Percentiles rank a stretch among this genome's conserved stretches.
Conservation (phyloP, 192 early-diverging fungal species). For the Gryganskiella cystojenkinii region DNA sequence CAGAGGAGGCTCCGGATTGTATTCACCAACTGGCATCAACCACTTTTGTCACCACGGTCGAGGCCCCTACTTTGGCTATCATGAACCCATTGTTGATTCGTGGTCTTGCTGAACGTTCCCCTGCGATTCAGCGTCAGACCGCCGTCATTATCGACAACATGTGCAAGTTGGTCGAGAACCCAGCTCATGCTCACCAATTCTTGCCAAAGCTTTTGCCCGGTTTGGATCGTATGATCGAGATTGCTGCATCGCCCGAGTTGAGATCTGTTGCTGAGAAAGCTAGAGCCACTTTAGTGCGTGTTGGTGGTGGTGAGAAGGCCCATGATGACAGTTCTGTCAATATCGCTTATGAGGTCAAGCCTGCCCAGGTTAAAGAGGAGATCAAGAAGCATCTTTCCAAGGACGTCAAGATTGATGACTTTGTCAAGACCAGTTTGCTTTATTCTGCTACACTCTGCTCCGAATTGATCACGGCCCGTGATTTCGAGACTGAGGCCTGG, state of each 20-base stretch:
- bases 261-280: slow-evolving; percentile 73
- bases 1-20: slow-evolving; percentile 79
- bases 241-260: slow-evolving; percentile 79
- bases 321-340: slow-evolving; percentile 52
- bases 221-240: slow-evolving; percentile 76
- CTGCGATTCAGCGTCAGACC: slow-evolving; percentile 74
- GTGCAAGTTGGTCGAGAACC: slow-evolving; percentile 87
- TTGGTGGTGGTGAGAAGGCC: slow-evolving; percentile 57
- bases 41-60: slow-evolving; percentile 79
- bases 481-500: slow-evolving; percentile 72
- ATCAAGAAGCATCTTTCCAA: slow-evolving; percentile 62
- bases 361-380: slow-evolving; percentile 50
- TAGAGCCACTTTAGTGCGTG: slow-evolving; percentile 69
- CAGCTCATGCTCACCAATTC: slow-evolving; percentile 79
- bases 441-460: slow-evolving; percentile 65
- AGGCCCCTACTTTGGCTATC: slow-evolving; percentile 78
- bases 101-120: slow-evolving; percentile 72
- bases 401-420: slow-evolving; percentile 55
- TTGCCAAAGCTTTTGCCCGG: slow-evolving; percentile 77
- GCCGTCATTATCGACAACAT: slow-evolving; percentile 89
- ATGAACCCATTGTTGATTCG: slow-evolving; percentile 77
- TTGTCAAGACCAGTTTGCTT: slow-evolving; percentile 53
- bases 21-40: slow-evolving; percentile 79
- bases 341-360: slow-evolving; percentile 54
- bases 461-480: slow-evolving; percentile 63